phyloP scores from a whole-genome alignment of 164 flowering plant genomes.

The Aristolochia californica region DNA sequence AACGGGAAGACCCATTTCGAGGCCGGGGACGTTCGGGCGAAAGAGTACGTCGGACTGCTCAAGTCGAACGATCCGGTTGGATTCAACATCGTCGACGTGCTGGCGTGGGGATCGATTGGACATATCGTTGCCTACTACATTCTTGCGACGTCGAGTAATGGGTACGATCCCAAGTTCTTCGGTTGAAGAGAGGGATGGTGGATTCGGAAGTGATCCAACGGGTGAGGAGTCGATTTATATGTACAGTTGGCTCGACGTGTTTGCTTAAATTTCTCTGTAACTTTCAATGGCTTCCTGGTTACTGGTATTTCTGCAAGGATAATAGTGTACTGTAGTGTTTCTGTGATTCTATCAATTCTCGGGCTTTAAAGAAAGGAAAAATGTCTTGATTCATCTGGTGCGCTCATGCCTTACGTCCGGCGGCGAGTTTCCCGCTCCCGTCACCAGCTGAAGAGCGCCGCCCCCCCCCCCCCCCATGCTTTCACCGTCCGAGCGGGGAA shows the following conservation, averaged over 20 bases:
- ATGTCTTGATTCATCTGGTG: too few species aligned
- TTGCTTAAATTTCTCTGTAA: background rate
- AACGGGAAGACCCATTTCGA: constrained; percentile 90
- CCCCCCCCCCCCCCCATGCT: too few species aligned
- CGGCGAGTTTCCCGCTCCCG: too few species aligned
- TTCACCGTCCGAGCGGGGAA: too few species aligned
- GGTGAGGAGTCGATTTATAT: background rate
- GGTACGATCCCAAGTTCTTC: constrained; percentile 91
- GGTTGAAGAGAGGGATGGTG: constrained; percentile 4
- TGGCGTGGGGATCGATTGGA: constrained; percentile 98
- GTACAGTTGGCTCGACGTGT: constrained; percentile 4
- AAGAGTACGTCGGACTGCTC: constrained; percentile 86
- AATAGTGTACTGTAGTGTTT: too few species aligned
- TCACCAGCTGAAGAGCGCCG: too few species aligned
- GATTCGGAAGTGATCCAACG: background rate
- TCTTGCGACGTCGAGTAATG: constrained; percentile 92
- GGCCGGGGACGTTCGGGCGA: constrained; percentile 83
- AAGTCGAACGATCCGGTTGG: constrained; percentile 97
- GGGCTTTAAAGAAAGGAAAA: too few species aligned
- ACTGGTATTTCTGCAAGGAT: too few species aligned
- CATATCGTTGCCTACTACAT: constrained; percentile 95
- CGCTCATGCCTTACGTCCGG: too few species aligned
- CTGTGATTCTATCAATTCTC: too few species aligned
- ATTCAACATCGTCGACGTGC: constrained; percentile 91
- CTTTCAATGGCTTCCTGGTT: too few species aligned